These are phyloP conservation scores for Lactuca sativa DNA, from an alignment of 129 eudicot species.

Conservation along the genomic window DNA sequence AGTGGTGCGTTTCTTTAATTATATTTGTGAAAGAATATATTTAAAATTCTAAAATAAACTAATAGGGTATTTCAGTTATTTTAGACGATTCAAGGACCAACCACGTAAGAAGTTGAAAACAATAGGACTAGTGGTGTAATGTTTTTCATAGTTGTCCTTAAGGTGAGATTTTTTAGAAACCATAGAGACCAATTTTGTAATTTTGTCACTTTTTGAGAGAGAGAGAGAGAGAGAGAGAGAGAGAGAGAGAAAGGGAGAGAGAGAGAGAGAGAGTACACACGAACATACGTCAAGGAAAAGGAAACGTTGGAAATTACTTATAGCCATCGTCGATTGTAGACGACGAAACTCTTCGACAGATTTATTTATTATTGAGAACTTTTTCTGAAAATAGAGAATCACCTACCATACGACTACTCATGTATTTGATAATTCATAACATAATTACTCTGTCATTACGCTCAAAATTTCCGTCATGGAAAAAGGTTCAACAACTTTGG, in stretches of 20 bases:
- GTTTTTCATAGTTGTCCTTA: too few relatives aligned
- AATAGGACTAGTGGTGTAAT: too few relatives aligned
- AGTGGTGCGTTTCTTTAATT: too few relatives aligned
- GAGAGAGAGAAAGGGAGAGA: not conserved
- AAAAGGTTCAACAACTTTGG: constrained; percentile 70
- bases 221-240: too few relatives aligned
- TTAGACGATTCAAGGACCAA: too few relatives aligned
- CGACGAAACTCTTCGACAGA: not conserved
- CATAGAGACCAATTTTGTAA: too few relatives aligned
- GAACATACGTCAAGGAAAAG: not conserved
- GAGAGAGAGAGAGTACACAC: not conserved
- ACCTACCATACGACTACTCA: constrained; percentile 2
- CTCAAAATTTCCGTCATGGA: constrained; percentile 13
- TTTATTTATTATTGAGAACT: not conserved
- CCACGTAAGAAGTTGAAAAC: too few relatives aligned
- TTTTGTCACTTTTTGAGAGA: too few relatives aligned
- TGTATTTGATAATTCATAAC: not conserved
- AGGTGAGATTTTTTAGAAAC: too few relatives aligned
- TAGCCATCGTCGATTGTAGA: not conserved
- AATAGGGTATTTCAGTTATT: too few relatives aligned
- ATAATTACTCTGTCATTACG: not conserved
- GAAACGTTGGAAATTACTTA: not conserved
- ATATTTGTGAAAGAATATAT: too few relatives aligned
- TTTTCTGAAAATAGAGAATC: not conserved
- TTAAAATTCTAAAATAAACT: too few relatives aligned